A percentile compares a stretch with the other conserved stretches of the same genome.
phyloP scores from a whole-genome alignment of 108 stramenopile genomes.

The Fragilaria radians region DNA sequence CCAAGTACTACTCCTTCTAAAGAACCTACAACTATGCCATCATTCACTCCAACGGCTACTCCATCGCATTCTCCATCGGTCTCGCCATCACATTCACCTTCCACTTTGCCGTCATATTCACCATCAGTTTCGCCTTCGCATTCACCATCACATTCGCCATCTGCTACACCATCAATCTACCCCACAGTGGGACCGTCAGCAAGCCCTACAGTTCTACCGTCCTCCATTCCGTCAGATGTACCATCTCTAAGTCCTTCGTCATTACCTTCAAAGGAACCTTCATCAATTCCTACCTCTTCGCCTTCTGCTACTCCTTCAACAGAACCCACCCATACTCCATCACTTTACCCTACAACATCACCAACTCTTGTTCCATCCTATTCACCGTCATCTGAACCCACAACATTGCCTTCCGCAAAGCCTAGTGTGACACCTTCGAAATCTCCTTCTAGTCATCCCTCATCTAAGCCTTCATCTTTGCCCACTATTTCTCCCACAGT shows the following conservation, averaged over 20 bases:
- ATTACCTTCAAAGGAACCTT: not conserved
- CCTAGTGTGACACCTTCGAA: not conserved
- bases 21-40: not conserved
- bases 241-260: not conserved
- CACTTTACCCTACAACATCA: not conserved
- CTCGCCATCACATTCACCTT: not conserved
- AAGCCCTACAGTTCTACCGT: not conserved
- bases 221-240: not conserved
- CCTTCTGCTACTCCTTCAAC: not conserved
- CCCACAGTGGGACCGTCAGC: not conserved
- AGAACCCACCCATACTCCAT: not conserved
- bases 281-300: not conserved
- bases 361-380: not conserved
- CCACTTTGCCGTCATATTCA: not conserved
- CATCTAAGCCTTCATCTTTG: not conserved
- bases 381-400: not conserved
- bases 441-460: not conserved
- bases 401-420: not conserved
- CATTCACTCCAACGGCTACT: not conserved
- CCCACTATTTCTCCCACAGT: not conserved
- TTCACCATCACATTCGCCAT: not conserved
- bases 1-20: not conserved
- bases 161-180: not conserved
- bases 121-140: not conserved
- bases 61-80: not conserved